Conservation (phyloP, 2,329 filamentous ascomycete species). For the Pseudocercospora musae region DNA sequence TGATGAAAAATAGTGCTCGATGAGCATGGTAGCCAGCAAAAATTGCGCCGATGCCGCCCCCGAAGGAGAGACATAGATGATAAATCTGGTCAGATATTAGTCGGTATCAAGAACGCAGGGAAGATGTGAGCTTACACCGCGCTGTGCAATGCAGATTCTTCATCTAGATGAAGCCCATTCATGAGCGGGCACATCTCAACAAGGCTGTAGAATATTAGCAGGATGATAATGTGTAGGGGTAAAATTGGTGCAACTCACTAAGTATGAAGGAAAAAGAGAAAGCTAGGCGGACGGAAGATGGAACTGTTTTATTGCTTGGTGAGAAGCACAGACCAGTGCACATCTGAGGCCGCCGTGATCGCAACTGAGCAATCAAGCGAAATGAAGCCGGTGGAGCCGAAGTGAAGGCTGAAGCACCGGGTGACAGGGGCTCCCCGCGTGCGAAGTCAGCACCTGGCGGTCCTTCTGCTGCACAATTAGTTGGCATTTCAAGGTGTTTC, state of each 20-base stretch:
- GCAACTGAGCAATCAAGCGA: neutral
- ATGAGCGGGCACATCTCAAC: neutral
- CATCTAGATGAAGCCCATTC: neutral
- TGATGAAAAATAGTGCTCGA: slow-evolving; percentile 10
- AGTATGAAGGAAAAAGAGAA: neutral
- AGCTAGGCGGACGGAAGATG: neutral
- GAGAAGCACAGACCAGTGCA: no score
- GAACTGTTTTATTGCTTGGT: neutral
- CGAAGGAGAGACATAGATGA: slow-evolving; percentile 1
- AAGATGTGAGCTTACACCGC: slow-evolving; percentile 1
- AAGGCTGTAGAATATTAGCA: neutral
- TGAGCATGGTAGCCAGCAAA: slow-evolving; percentile 8
- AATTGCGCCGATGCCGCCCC: slow-evolving; percentile 9
- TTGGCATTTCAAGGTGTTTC: neutral
- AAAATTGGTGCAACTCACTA: neutral
- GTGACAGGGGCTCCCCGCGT: neutral
- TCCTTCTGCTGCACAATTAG: neutral
- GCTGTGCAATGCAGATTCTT: slow-evolving; percentile 9
- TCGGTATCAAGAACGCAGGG: no score
- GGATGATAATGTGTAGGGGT: neutral
- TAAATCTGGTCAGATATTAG: neutral
- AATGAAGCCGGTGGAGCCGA: neutral
- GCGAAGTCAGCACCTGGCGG: neutral
- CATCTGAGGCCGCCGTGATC: neutral
- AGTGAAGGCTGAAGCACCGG: no score